A percentile compares a stretch with the other conserved stretches of the same genome.
These are phyloP conservation scores for Vigna radiata DNA, from an alignment of 306 rosid species.

Conservation along the genomic window DNA sequence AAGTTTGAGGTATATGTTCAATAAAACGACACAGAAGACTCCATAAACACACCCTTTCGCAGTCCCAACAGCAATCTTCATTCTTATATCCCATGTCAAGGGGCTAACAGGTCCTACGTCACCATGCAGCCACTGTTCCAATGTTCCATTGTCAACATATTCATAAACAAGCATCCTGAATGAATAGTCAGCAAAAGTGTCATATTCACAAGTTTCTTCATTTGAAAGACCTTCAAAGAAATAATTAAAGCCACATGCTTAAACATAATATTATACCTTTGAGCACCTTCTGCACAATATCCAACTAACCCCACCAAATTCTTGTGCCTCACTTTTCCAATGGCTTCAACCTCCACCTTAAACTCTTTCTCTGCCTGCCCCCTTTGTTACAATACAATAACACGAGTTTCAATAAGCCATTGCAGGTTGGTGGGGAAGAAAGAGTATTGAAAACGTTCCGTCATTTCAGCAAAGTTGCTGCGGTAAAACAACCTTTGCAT, in stretches of 20 bases:
- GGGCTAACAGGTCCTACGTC: slow-evolving; percentile 94
- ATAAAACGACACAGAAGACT: slow-evolving; percentile 35
- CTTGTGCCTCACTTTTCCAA: slow-evolving; percentile 98
- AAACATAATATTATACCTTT: slow-evolving; percentile 66
- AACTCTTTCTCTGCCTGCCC: slow-evolving; percentile 99
- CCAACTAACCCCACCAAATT: slow-evolving; percentile 95
- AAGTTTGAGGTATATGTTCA: slow-evolving; percentile 7
- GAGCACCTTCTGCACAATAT: slow-evolving; percentile 91
- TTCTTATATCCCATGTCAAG: slow-evolving; percentile 87
- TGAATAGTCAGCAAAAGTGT: slow-evolving; percentile 27
- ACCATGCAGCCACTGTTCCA: slow-evolving; percentile 99
- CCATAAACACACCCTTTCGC: slow-evolving; percentile 80
- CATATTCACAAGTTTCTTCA: slow-evolving; percentile 21
- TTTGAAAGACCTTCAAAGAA: slow-evolving; percentile 28
- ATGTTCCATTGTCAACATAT: slow-evolving; percentile 89
- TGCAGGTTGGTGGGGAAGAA: background rate
- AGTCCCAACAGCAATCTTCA: slow-evolving; percentile 90
- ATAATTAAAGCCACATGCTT: background rate
- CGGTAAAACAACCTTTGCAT: background rate
- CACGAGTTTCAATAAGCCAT: slow-evolving; percentile 7
- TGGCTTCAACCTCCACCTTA: slow-evolving; percentile 98
- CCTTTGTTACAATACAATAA: slow-evolving; percentile 48
- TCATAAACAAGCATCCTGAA: slow-evolving; percentile 97
- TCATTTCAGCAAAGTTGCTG: background rate
- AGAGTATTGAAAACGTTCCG: background rate